These are phyloP conservation scores for Didymella lethalis DNA, from an alignment of 2,329 filamentous ascomycete species.

Conservation along the genomic window DNA sequence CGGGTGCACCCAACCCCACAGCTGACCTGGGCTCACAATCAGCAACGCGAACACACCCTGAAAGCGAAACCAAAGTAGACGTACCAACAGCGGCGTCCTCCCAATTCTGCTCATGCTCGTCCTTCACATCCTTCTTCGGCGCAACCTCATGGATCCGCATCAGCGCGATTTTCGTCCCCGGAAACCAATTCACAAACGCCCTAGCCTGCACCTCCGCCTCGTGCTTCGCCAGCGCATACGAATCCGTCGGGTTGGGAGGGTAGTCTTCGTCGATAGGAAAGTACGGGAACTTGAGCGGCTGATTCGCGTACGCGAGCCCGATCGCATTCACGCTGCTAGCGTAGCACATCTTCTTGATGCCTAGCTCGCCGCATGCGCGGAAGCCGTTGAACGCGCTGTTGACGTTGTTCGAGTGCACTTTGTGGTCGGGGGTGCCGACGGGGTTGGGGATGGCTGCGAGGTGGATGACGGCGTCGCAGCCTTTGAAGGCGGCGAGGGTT, in stretches of 20 bases:
- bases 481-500: conserved; percentile 43
- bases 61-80: neutral
- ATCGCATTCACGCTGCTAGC: neutral
- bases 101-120: neutral
- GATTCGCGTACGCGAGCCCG: neutral
- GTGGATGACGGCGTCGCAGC: conserved; percentile 52
- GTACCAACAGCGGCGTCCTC: neutral
- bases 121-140: neutral
- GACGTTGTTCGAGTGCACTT: conserved; percentile 52
- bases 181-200: neutral
- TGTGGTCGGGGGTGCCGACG: conserved; percentile 40
- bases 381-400: conserved; percentile 48
- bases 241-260: neutral
- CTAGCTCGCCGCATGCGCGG: neutral
- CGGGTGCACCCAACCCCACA: neutral
- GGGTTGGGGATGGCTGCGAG: conserved; percentile 50
- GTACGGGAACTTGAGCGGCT: neutral
- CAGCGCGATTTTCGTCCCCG: neutral
- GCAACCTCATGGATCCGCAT: neutral
- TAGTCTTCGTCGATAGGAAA: neutral
- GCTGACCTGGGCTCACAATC: neutral
- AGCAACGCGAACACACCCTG: neutral
- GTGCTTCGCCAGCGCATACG: neutral
- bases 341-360: neutral
- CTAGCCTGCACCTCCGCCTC: neutral